phyloP scores from a whole-genome alignment of 169 alveolate genomes.

The Cryptosporidium meleagridis region DNA sequence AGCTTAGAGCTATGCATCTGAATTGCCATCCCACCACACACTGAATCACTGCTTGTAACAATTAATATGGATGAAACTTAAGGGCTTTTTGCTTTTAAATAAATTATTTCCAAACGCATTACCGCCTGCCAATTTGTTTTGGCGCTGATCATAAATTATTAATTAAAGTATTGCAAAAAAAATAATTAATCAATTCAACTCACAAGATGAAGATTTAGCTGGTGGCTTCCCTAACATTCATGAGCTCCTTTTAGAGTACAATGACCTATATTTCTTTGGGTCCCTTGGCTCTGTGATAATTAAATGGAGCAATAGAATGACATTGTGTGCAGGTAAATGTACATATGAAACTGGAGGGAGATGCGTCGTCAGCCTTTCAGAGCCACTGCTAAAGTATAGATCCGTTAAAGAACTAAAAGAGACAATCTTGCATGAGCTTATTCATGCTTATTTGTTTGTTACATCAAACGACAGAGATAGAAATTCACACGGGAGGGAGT shows the following conservation, averaged over 20 bases:
- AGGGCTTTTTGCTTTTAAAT: not conserved
- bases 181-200: not conserved
- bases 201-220: not conserved
- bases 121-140: not conserved
- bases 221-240: conserved; percentile 82
- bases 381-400: conserved; percentile 91
- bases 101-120: not conserved
- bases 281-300: conserved; percentile 84
- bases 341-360: conserved; percentile 84
- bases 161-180: not conserved
- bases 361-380: conserved; percentile 91
- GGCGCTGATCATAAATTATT: conserved; percentile 2
- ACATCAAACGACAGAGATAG: conserved; percentile 81
- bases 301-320: conserved; percentile 92
- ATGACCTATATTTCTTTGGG: conserved; percentile 85
- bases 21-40: conserved; percentile 7
- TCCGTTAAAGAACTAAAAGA: conserved; percentile 90
- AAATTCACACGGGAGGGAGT: conserved; percentile 93
- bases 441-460: conserved; percentile 93
- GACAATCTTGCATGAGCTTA: conserved; percentile 96
- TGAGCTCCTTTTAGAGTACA: conserved; percentile 83
- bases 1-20: conserved; percentile 20
- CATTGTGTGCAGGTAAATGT: conserved; percentile 93
- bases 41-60: not conserved
- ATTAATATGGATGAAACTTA: not conserved